Evolutionary conservation across 257 asterid species (phyloP).

Genomic region (Nicotiana obtusifolia): DNA sequence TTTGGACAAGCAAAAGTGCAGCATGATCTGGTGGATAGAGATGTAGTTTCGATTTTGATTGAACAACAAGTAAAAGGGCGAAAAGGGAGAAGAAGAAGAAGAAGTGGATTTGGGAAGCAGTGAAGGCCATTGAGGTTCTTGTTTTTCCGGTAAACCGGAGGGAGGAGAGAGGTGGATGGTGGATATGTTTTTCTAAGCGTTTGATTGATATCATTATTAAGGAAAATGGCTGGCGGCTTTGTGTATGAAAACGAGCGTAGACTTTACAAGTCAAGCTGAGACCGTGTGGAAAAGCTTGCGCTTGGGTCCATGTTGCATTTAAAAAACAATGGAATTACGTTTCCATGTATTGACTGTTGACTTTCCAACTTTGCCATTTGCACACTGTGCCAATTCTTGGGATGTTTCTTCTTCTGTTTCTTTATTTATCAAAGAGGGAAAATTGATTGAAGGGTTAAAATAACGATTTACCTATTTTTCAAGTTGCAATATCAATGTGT

Average conservation of each 20-base stretch:
- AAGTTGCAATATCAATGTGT: neutral
- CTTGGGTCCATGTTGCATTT: neutral
- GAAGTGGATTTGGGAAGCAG: constrained; percentile 17
- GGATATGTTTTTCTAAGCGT: neutral
- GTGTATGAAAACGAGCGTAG: neutral
- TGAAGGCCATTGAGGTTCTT: constrained; percentile 23
- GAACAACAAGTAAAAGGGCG: constrained; percentile 23
- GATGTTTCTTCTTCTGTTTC: neutral
- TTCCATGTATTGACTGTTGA: neutral
- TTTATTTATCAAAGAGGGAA: neutral
- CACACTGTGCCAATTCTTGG: neutral
- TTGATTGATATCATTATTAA: neutral
- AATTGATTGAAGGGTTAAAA: neutral
- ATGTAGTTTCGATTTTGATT: constrained; percentile 31
- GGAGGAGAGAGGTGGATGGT: neutral
- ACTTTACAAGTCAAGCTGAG: neutral
- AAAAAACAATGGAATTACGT: neutral
- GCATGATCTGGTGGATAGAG: constrained; percentile 40
- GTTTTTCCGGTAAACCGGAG: neutral
- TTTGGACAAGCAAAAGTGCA: constrained; percentile 35
- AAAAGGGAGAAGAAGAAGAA: constrained; percentile 25
- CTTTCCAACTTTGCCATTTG: neutral
- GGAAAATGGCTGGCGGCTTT: neutral
- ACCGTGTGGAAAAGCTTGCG: neutral
- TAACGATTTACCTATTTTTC: neutral